Conservation (phyloP, 371 early-diverging fungal species). For the Mucor sp. region DNA sequence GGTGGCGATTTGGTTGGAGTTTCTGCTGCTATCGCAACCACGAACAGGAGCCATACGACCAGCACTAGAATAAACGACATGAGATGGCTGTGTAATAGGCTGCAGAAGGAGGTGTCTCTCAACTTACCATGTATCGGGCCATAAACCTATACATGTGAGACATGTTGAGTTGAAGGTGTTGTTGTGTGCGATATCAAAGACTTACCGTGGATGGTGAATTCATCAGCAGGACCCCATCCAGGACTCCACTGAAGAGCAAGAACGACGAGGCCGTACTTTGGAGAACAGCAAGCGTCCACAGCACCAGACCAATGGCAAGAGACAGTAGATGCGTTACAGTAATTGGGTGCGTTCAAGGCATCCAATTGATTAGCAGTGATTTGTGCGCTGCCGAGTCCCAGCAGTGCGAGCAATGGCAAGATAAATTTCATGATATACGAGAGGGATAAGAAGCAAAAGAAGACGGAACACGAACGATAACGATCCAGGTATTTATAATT, state of each 20-base stretch:
- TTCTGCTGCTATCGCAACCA: conserved; percentile 70
- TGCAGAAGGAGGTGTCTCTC: neutral
- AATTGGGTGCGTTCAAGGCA: neutral
- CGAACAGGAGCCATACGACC: conserved; percentile 59
- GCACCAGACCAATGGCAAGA: conserved; percentile 47
- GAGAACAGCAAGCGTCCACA: conserved; percentile 69
- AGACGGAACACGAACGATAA: neutral
- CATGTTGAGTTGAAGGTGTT: neutral
- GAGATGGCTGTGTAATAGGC: too few species aligned
- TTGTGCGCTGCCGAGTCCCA: neutral
- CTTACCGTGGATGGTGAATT: conserved; percentile 56
- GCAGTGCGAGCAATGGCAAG: neutral
- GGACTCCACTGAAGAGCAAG: conserved; percentile 57
- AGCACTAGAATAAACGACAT: conserved; percentile 1
- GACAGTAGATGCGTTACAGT: conserved; percentile 11
- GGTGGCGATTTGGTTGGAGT: conserved; percentile 50
- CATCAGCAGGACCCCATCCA: conserved; percentile 45
- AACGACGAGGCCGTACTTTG: conserved; percentile 66
- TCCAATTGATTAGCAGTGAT: neutral
- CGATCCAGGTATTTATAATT: too few species aligned
- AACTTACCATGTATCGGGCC: conserved; percentile 67
- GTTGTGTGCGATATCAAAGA: neutral
- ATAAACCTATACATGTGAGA: neutral
- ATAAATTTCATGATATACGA: conserved; percentile 5
- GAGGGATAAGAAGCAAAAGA: neutral